Conservation (phyloP, 2,329 filamentous ascomycete species). For the Monosporascus sp. region DNA sequence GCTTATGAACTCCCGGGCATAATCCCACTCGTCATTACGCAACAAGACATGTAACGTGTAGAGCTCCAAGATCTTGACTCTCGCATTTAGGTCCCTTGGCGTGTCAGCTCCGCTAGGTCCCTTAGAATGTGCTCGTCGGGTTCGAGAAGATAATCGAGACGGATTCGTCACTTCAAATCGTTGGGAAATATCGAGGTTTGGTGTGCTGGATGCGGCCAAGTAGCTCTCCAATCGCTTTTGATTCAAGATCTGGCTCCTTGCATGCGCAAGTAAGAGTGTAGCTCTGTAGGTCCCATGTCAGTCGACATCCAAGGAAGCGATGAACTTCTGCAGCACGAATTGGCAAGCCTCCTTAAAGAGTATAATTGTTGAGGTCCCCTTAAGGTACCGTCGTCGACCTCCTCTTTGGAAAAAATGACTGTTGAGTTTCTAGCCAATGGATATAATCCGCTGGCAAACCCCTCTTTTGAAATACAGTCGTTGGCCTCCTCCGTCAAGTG, state of each 20-base stretch:
- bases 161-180: constrained; percentile 49
- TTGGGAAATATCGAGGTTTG: constrained; percentile 66
- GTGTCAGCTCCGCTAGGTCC: constrained; percentile 67
- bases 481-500: too few species aligned
- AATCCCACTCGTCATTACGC: constrained; percentile 93
- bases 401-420: too few species aligned
- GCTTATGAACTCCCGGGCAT: constrained; percentile 84
- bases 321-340: background rate
- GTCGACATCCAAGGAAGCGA: background rate
- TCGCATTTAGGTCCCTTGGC: constrained; percentile 74
- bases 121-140: constrained; percentile 38
- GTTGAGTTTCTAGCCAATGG: too few species aligned
- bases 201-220: constrained; percentile 70
- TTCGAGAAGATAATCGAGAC: constrained; percentile 20
- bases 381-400: too few species aligned
- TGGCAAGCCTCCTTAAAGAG: too few species aligned
- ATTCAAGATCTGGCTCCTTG: constrained; percentile 74
- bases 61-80: constrained; percentile 88
- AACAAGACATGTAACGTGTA: constrained; percentile 95
- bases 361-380: too few species aligned
- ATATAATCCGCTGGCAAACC: too few species aligned
- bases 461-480: too few species aligned
- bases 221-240: constrained; percentile 87
- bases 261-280: constrained; percentile 86
- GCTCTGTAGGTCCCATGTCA: constrained; percentile 52